Evolutionary conservation across 306 rosid species (phyloP).

Genomic region (Cicer judaicum): DNA sequence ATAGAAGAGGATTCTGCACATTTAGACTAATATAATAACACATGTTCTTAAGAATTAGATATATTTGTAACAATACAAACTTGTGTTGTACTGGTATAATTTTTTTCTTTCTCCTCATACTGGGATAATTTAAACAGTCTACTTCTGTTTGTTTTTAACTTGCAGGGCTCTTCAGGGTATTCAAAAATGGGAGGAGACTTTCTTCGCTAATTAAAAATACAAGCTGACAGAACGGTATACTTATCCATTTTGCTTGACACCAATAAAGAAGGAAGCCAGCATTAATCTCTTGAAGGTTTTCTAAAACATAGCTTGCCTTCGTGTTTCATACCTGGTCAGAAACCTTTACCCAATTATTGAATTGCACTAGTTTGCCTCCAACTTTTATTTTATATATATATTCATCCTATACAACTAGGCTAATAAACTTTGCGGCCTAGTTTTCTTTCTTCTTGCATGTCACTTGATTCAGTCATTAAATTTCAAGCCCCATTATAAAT

Average conservation of each 20-base stretch:
- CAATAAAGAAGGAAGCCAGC: conserved; percentile 1
- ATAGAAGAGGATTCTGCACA: background rate
- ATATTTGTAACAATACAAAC: conserved; percentile 27
- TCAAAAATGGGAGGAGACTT: background rate
- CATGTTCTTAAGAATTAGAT: background rate
- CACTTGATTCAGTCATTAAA: background rate
- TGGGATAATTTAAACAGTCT: conserved; percentile 27
- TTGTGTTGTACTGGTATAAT: background rate
- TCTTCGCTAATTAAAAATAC: conserved; percentile 21
- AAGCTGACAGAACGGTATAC: conserved; percentile 6
- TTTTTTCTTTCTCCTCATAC: background rate
- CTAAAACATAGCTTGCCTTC: conserved; percentile 1
- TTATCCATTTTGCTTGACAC: conserved; percentile 26
- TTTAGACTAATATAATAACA: conserved; percentile 33
- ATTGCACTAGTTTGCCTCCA: conserved; percentile 6
- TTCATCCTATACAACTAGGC: conserved; percentile 17
- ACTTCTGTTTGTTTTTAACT: background rate
- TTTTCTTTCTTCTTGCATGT: conserved; percentile 25
- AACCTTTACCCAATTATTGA: conserved; percentile 24
- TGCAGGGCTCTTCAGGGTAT: conserved; percentile 7
- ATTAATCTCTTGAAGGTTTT: conserved; percentile 13
- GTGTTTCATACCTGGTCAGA: conserved; percentile 22
- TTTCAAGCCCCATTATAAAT: conserved; percentile 5
- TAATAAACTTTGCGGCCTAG: background rate
- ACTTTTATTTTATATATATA: background rate